Conservation (phyloP, 2,329 filamentous ascomycete species). For the Ophiocordyceps polyrhachis-furcata region DNA sequence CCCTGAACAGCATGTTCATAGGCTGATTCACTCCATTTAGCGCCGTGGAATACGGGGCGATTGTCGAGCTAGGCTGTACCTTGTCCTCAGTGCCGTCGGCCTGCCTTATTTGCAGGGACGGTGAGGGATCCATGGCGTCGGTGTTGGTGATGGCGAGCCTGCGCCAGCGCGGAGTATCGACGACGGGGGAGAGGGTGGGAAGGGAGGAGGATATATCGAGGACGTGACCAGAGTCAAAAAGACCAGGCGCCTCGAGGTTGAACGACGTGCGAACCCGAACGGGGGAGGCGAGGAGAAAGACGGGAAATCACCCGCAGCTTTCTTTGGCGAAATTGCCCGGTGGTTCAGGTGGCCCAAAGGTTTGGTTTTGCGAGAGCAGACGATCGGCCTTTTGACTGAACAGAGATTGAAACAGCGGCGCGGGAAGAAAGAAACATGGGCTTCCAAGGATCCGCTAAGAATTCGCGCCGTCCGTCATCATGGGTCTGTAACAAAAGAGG, state of each 20-base stretch:
- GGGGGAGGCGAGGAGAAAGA: neutral
- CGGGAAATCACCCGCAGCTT: neutral
- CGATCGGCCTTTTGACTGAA: neutral
- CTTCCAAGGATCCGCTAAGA: constrained; percentile 1
- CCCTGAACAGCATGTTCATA: constrained; percentile 36
- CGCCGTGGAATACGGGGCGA: constrained; percentile 34
- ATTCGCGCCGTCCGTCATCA: constrained; percentile 1
- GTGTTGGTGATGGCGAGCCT: constrained; percentile 4
- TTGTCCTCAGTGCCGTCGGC: constrained; percentile 9
- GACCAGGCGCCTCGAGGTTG: neutral
- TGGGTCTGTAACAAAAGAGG: neutral
- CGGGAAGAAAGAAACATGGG: neutral
- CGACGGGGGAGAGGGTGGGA: neutral
- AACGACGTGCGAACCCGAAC: neutral
- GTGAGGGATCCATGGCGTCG: constrained; percentile 16
- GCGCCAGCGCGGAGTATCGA: constrained; percentile 3
- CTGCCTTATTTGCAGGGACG: constrained; percentile 13
- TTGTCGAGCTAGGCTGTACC: constrained; percentile 24
- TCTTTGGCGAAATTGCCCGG: neutral
- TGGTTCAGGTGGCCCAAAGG: neutral
- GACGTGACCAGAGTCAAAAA: neutral
- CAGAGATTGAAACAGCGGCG: neutral
- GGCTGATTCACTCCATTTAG: constrained; percentile 42
- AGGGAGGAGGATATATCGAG: neutral
- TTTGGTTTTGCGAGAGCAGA: neutral